A percentile compares a stretch with the other conserved stretches of the same genome.
Evolutionary conservation across 1,139 yeast genomes (phyloP).

Genomic region (Blastobotrys aristatus): DNA sequence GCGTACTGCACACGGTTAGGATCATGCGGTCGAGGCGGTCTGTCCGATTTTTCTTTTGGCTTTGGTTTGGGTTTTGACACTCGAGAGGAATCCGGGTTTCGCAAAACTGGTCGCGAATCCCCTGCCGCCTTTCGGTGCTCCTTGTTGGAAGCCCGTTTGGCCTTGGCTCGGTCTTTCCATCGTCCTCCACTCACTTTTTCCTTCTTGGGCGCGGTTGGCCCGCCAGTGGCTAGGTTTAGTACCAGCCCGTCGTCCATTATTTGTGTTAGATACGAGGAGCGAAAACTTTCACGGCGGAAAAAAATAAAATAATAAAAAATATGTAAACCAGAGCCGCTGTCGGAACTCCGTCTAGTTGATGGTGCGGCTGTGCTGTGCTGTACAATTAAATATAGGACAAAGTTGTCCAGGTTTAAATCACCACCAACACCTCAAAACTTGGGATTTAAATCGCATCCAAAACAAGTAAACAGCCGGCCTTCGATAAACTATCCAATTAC

Average conservation of each 20-base stretch:
- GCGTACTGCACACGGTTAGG: constrained; percentile 1
- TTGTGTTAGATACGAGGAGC: neutral
- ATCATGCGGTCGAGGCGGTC: neutral
- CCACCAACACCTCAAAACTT: no score
- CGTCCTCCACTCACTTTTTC: constrained; percentile 54
- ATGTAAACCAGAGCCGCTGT: no score
- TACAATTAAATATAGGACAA: no score
- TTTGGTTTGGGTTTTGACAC: neutral
- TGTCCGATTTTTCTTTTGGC: constrained; percentile 4
- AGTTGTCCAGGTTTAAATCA: no score
- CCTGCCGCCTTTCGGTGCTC: neutral
- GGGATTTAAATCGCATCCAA: no score
- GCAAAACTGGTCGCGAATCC: constrained; percentile 1
- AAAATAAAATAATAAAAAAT: neutral
- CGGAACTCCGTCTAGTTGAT: neutral
- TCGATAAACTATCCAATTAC: no score
- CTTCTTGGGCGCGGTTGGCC: constrained; percentile 21
- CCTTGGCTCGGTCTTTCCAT: constrained; percentile 74
- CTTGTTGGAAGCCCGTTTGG: constrained; percentile 21
- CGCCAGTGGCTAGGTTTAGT: constrained; percentile 54
- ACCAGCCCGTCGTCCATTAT: constrained; percentile 53
- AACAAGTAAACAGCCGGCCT: no score
- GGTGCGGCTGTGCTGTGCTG: neutral
- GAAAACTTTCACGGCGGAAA: neutral
- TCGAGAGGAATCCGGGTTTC: neutral